Conservation (phyloP, 2,329 filamentous ascomycete genomes). For the Pestalotiopsis sp. region DNA sequence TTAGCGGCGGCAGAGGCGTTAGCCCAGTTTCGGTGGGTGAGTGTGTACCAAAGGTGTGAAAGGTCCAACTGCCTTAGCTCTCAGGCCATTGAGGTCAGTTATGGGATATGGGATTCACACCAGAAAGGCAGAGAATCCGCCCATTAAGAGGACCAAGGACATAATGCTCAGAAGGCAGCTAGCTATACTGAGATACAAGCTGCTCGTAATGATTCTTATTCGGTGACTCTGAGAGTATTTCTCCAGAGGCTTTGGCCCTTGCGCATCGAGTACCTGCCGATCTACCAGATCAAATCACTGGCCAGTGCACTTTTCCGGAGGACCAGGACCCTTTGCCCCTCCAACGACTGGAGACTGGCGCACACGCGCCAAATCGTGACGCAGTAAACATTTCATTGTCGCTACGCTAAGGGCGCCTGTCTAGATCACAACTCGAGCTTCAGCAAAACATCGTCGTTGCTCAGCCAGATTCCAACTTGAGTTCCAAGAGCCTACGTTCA, state of each 20-base stretch:
- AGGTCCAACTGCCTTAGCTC: not conserved
- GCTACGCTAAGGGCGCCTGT: not conserved
- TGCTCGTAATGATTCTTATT: not conserved
- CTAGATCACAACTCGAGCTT: not conserved
- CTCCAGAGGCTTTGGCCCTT: not conserved
- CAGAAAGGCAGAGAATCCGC: too few species aligned
- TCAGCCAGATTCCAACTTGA: not conserved
- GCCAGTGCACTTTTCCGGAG: not conserved
- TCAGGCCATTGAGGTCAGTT: not conserved
- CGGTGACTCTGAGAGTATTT: not conserved
- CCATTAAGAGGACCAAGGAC: too few species aligned
- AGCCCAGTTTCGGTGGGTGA: not conserved
- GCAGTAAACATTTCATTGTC: not conserved
- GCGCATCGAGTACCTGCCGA: not conserved
- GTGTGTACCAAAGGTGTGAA: not conserved
- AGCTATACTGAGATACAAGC: too few species aligned
- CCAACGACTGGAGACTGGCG: not conserved
- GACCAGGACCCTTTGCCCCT: slow-evolving; percentile 5
- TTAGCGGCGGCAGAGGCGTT: not conserved
- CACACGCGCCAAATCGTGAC: not conserved
- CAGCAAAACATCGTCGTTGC: not conserved
- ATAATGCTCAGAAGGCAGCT: too few species aligned
- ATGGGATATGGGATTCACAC: too few species aligned
- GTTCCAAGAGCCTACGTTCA: not conserved
- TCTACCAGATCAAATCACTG: not conserved